Percentiles rank a stretch among this genome's conserved stretches.
Evolutionary conservation across 2,329 filamentous ascomycete species (phyloP).

Genomic region (Calonectria montana): DNA sequence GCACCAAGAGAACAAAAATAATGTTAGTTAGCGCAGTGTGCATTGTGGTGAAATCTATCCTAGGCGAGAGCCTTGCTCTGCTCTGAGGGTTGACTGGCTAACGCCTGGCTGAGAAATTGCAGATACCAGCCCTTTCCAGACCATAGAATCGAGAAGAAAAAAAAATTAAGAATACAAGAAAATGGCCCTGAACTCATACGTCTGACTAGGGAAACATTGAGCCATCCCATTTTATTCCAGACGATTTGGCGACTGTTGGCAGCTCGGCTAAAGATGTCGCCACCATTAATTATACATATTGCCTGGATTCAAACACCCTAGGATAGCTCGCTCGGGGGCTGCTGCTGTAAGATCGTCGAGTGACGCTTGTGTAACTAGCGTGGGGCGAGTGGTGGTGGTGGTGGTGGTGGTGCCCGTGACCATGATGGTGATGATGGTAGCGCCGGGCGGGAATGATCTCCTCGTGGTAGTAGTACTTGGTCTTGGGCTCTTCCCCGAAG

Average conservation of each 20-base stretch:
- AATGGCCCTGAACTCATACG: neutral
- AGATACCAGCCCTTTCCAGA: neutral
- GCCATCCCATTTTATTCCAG: neutral
- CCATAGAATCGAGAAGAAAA: neutral
- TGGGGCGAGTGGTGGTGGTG: constrained; percentile 50
- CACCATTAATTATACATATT: constrained; percentile 23
- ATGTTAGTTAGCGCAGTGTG: neutral
- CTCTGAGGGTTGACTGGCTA: neutral
- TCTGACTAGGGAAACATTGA: neutral
- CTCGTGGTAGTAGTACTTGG: constrained; percentile 67
- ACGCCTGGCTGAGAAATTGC: constrained; percentile 11
- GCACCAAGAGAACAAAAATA: neutral
- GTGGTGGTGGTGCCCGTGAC: constrained; percentile 50
- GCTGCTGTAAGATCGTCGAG: constrained; percentile 49
- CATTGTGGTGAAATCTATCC: neutral
- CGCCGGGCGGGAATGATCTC: constrained; percentile 62
- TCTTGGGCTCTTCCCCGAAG: constrained; percentile 57
- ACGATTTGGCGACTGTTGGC: neutral
- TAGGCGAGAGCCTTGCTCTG: neutral
- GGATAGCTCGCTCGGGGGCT: constrained; percentile 56
- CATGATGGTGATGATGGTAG: constrained; percentile 48
- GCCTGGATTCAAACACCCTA: constrained; percentile 53
- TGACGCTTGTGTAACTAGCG: constrained; percentile 57
- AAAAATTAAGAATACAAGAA: neutral
- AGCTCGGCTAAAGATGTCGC: neutral